Conservation (phyloP, 495 filamentous ascomycete species). For the Aspergillus indologenus region DNA sequence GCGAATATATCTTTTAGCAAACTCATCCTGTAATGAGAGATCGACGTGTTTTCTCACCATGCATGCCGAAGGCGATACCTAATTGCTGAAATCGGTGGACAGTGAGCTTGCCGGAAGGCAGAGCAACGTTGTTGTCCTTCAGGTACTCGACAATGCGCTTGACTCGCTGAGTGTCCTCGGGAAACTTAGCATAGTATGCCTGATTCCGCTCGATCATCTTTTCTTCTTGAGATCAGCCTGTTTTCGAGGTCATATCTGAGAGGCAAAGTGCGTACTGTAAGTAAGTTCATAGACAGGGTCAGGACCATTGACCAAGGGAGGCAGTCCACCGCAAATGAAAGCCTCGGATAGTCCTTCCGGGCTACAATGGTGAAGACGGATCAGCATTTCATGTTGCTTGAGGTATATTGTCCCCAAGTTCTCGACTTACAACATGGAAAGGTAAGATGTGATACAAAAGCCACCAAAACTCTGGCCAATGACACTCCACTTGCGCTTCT, state of each 20-base stretch:
- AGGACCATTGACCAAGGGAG: slow-evolving; percentile 66
- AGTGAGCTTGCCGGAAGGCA: slow-evolving; percentile 68
- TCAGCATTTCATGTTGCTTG: slow-evolving; percentile 1
- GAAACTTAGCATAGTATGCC: slow-evolving; percentile 80
- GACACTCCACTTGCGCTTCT: slow-evolving; percentile 75
- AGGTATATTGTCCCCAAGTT: not conserved
- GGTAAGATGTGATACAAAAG: slow-evolving; percentile 76
- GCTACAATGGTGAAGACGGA: slow-evolving; percentile 26
- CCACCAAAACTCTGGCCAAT: slow-evolving; percentile 93
- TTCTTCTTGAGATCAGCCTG: slow-evolving; percentile 28
- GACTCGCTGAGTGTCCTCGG: slow-evolving; percentile 73
- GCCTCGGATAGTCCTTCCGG: slow-evolving; percentile 76
- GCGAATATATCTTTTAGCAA: slow-evolving; percentile 12
- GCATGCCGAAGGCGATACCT: slow-evolving; percentile 71
- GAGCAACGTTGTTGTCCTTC: slow-evolving; percentile 49
- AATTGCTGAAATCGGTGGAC: slow-evolving; percentile 68
- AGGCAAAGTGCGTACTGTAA: slow-evolving; percentile 41
- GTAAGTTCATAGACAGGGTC: slow-evolving; percentile 73
- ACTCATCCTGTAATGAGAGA: slow-evolving; percentile 7
- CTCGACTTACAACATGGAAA: slow-evolving; percentile 65
- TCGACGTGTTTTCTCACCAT: slow-evolving; percentile 60
- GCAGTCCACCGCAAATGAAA: slow-evolving; percentile 79
- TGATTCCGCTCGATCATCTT: slow-evolving; percentile 65
- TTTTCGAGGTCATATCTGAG: not conserved
- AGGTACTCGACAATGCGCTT: slow-evolving; percentile 64